Base-by-base conservation (phyloP, 306 rosid genomes). In the Crotalaria pallida region DNA sequence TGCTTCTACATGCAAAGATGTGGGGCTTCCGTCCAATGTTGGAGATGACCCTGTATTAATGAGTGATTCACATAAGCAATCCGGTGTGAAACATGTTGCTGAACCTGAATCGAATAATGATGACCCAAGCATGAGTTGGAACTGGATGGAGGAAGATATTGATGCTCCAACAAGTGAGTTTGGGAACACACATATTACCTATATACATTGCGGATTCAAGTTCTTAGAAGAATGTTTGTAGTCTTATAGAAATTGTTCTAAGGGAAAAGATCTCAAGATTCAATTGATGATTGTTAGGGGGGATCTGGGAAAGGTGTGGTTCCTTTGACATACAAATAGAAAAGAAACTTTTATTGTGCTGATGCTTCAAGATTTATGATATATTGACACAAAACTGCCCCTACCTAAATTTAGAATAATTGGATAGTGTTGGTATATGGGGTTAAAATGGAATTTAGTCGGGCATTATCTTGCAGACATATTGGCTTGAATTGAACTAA, bases 91-190 rank as follows among this genome's bases (percentile, higher is more conserved):
- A 27, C 69, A 52, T 48, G 81, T 65, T 52, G 69, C 76, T 47
- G 87, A 77, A 61, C 77, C 86, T 52, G 79, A 77, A 72, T 55
- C 53, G 62, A 71, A 73, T 49, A 70, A 56, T 24, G 78, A 69
- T 56, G 64, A 81, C 56, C 81, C 84, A 41, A 57, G 72, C 26
- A 57, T 34, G 58, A 31, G 86, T 43, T 85, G 56, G 69, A 77
- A 58, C 40, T 87, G 92, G 99, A 87, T 80, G 64, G 88, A 76
- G 71, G 96, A 91, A 78, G 72, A 84, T 65, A 55, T 49, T 69
- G 96, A 86, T 79, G 97, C 96, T 57, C 97, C 97, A 31, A 79
- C 84, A 68, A 59, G 99, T 94, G 87, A 77, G 96, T 88, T 80
- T 80, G 72, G 71, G 36, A 10, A 48, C 21, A 62, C 66, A 53